These are phyloP conservation scores for Colletotrichum godetiae DNA, from an alignment of 2,329 filamentous ascomycete genomes.

Conservation along the genomic window DNA sequence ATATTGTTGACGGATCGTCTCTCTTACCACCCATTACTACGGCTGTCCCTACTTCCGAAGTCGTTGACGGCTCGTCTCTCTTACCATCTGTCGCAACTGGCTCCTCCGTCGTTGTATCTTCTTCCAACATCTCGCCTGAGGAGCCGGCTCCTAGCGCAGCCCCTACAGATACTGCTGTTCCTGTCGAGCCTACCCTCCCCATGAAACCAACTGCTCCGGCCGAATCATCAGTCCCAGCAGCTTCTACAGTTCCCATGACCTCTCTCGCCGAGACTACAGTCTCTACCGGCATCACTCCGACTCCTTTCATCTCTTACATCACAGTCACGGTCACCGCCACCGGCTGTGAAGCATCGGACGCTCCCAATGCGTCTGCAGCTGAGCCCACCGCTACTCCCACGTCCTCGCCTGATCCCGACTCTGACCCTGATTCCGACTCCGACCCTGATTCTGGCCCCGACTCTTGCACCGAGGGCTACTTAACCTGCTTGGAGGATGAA, in stretches of 20 bases:
- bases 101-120: neutral
- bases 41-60: neutral
- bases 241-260: neutral
- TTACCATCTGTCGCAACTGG: neutral
- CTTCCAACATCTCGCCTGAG: neutral
- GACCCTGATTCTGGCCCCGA: too few species aligned
- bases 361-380: neutral
- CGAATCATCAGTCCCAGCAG: neutral
- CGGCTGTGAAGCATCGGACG: neutral
- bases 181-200: neutral
- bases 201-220: neutral
- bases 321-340: slow-evolving; percentile 35
- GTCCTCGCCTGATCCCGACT: neutral
- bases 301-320: slow-evolving; percentile 17
- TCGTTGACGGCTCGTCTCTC: too few species aligned
- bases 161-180: neutral
- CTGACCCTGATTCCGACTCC: neutral
- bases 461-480: slow-evolving; percentile 18
- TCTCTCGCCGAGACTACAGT: neutral
- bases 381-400: neutral
- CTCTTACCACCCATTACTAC: neutral
- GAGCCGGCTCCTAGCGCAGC: neutral
- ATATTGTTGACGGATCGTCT: too few species aligned
- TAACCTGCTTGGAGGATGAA: slow-evolving; percentile 19
- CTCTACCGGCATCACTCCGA: neutral